Conservation (phyloP, 352 stramenopile genomes). For the Aphanomyces euteiches region DNA sequence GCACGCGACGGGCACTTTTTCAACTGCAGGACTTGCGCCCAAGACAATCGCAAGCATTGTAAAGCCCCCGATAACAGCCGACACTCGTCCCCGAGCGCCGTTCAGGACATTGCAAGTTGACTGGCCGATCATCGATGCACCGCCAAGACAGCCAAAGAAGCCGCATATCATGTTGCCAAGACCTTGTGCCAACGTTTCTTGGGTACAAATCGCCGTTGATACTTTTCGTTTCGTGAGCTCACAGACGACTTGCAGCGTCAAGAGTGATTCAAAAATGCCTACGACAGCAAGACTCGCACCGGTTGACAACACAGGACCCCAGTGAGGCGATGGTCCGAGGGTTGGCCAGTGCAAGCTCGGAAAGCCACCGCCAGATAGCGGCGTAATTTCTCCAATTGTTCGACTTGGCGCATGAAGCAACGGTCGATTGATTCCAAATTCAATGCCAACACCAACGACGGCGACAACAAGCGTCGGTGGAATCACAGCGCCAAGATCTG, state of each 20-base stretch:
- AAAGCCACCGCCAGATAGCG: constrained; percentile 44
- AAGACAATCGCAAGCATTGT: constrained; percentile 72
- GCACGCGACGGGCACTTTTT: constrained; percentile 78
- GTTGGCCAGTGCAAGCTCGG: constrained; percentile 51
- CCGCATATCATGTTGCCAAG: constrained; percentile 90
- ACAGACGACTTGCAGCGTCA: constrained; percentile 92
- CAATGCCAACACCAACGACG: constrained; percentile 70
- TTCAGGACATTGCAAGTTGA: constrained; percentile 88
- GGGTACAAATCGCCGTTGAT: constrained; percentile 52
- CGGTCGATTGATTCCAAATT: constrained; percentile 82
- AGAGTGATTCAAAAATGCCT: constrained; percentile 91
- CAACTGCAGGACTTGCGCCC: constrained; percentile 75
- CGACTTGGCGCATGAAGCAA: constrained; percentile 70
- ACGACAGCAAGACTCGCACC: constrained; percentile 88
- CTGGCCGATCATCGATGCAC: constrained; percentile 93
- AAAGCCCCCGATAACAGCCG: constrained; percentile 59
- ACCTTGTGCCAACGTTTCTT: constrained; percentile 85
- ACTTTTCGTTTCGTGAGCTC: constrained; percentile 78
- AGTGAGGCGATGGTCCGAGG: constrained; percentile 51
- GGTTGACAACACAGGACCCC: constrained; percentile 74
- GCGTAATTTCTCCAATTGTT: constrained; percentile 70
- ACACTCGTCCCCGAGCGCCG: constrained; percentile 67
- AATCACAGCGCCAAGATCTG: constrained; percentile 57
- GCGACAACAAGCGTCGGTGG: constrained; percentile 78
- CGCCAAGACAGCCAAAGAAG: constrained; percentile 90